Base-by-base conservation (phyloP, 805 yeast genomes). In the Candida insectorum region DNA sequence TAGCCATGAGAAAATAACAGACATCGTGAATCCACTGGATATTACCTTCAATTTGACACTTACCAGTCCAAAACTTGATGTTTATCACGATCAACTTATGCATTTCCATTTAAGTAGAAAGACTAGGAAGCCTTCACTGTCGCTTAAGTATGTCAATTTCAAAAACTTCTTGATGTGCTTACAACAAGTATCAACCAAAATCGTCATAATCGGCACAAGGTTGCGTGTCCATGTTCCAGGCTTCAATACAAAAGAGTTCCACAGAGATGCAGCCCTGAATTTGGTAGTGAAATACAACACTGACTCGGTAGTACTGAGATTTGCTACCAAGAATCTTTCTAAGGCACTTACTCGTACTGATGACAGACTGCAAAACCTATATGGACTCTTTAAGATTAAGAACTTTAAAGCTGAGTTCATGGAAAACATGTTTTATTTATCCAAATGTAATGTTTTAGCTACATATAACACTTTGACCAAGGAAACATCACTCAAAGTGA, bases 51-150 rank as follows among this genome's bases (percentile, higher is more conserved):
- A 35, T 24, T 33, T 60, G 19, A 54, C 48, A 15, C 31, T 66
- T 16, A 57, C 69, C 1, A 52, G 52, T 28, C 71, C 72, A 3
- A 51, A 52, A 3, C 31, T 67, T 17, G 59, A 58, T 36, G 37
- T 65, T 18, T 66, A 58, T 37, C 58, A 59, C 23, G 72, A 66
- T 38, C 72, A 67, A 39, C 33, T 62, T 11, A 54, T 54, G 6
- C 31, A 30, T 10, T 31, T 54, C 14, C 26, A 39, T 20, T 30
- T 33, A 5, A 34, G 31, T 14, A 34, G 35, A 20, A 34, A 32
- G 10, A 30, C 33, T 12, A 23, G 34, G 12, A 20, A 26, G 12
- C 39, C 26, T 10, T 22, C 37, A 12, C 16, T 31, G 7, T 19
- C 31, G 7, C 18, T 32, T 11, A 27, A 31, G 10, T 40, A 7